Base-by-base conservation (phyloP, 2,329 filamentous ascomycete species). In the Trichoderma citrinoviride region DNA sequence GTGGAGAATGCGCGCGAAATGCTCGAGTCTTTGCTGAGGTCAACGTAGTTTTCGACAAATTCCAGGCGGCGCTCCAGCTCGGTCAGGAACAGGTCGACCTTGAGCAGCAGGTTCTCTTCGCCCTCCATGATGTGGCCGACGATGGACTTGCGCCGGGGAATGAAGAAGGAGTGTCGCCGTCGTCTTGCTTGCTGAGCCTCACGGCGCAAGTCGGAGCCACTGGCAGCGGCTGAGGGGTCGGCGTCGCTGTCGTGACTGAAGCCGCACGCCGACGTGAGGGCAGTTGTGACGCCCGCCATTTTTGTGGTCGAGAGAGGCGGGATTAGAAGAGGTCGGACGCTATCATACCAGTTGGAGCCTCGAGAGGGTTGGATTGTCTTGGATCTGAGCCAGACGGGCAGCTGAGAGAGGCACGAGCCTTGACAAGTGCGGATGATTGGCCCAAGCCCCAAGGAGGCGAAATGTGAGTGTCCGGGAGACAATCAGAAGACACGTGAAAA, bases 11-110 rank as follows among this genome's bases (percentile, higher is more conserved):
- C 92, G 69, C 91, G 87, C 49, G 91, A 89, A 64, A 98, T 88
- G 72, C 92, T 91, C 50, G 90, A 84, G 76, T 99, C 95, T 70
- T 96, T 84, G 67, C 90, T 90, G 66, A 93, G 79, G 73, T 96
- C 92, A 68, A 91, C 89, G 73, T 96, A 97, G 68, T 86, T 88
- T 77, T 99, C 95, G 53, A 98, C 85, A 76, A 92, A 90, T 73
- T 96, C 93, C 53, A 99, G 82, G 61, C 94, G 87, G 69, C 90
- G 85, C 77, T 96, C 93, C 49, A 99, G 83, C 75, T 98, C 93
- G 44, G 89, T 85, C 63, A 99, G 83, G 76, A 96, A 95, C 57
- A 90, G 79, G 73, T 95, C 92, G 57, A 95, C 85, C 80, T 84
- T 87, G 61, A 89, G 78, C 61, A 89, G 72, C 37, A 89, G 74